A percentile compares a stretch with the other conserved stretches of the same genome.
Conservation (phyloP, 208 protist species). For the Angomonas ambiguus region DNA sequence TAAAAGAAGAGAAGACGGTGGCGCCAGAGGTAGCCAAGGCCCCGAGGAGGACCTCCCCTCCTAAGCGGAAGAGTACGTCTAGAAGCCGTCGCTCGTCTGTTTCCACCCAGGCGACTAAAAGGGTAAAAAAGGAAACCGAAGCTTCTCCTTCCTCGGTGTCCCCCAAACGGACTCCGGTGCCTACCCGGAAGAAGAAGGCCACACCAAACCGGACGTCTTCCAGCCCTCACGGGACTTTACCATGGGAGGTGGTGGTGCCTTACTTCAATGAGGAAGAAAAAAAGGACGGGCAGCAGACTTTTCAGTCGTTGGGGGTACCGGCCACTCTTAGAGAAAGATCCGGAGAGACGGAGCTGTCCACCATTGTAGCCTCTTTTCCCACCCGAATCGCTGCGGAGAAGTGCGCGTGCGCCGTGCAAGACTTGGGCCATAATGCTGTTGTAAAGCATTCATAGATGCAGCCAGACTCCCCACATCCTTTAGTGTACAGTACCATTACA, state of each 20-base stretch:
- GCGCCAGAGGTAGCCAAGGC: not conserved
- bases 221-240: not conserved
- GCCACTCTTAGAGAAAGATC: not conserved
- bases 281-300: not conserved
- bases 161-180: not conserved
- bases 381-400: constrained; percentile 41
- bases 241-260: constrained; percentile 2
- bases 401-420: constrained; percentile 22
- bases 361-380: constrained; percentile 20
- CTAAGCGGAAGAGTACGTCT: not conserved
- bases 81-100: not conserved
- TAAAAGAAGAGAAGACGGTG: not conserved
- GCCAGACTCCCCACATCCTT: not conserved
- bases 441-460: not conserved
- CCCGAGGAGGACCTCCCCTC: not conserved
- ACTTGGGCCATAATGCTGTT: constrained; percentile 23
- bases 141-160: not conserved
- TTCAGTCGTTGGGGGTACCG: not conserved
- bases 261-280: not conserved
- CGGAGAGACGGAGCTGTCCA: not conserved
- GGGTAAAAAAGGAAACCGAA: not conserved
- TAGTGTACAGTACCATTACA: not conserved
- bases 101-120: not conserved
- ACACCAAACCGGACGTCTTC: not conserved
- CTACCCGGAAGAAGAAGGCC: not conserved